Evolutionary conservation across 257 asterid species (phyloP).

Genomic region (Verbascum thapsus): DNA sequence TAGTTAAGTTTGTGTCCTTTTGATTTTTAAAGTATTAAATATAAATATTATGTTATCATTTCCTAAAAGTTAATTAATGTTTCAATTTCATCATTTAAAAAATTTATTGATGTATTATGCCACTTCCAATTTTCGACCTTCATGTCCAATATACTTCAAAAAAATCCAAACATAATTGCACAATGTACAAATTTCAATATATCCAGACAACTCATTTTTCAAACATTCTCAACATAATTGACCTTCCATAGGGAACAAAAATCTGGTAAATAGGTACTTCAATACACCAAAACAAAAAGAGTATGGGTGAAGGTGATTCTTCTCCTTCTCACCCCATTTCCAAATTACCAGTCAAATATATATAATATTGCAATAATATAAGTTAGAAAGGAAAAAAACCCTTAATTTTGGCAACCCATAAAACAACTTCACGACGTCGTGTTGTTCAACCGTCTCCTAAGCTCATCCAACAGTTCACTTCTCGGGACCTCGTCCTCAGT

Average conservation of each 20-base stretch:
- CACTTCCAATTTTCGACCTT: too few relatives aligned
- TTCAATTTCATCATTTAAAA: too few relatives aligned
- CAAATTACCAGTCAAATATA: neutral
- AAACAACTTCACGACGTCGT: neutral
- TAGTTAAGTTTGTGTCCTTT: too few relatives aligned
- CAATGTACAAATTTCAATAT: slow-evolving; percentile 11
- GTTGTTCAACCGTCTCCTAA: slow-evolving; percentile 44
- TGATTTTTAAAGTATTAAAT: too few relatives aligned
- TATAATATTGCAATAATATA: neutral
- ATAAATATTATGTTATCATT: too few relatives aligned
- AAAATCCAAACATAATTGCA: neutral
- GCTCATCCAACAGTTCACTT: slow-evolving; percentile 55
- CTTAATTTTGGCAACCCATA: neutral
- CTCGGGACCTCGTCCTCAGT: slow-evolving; percentile 52
- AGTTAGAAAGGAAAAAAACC: neutral
- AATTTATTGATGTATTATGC: too few relatives aligned
- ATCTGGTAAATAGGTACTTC: neutral
- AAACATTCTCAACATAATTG: neutral
- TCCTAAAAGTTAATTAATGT: too few relatives aligned
- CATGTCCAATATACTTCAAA: too few relatives aligned
- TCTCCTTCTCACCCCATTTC: neutral
- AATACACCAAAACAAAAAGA: too few relatives aligned
- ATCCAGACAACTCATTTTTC: slow-evolving; percentile 12
- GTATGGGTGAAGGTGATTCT: neutral
- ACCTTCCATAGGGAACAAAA: neutral